Base-by-base conservation (phyloP, 2,329 filamentous ascomycete species). In the Sporothrix schenckii region DNA sequence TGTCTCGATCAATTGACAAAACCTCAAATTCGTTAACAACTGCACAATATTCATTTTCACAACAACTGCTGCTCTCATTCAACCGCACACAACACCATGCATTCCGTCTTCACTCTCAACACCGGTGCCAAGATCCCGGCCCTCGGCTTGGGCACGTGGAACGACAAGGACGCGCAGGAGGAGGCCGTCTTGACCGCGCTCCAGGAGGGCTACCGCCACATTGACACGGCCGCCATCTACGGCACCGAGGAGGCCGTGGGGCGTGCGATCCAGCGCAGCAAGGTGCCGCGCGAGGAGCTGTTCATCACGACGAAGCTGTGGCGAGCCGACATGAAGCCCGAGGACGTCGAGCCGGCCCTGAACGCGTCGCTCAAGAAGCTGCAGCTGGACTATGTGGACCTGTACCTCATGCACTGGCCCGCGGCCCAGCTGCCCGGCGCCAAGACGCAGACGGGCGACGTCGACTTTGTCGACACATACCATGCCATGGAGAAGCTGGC, bases 251-350 rank as follows among this genome's bases (percentile, higher is more conserved):
- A 77, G 7, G 82, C 88, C 75, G 88, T 91, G 68, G 88, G 89
- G 3, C 80, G 83, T 53, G 88, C 88, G 0, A 79, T 89, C 49
- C 81, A 79, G 24, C 77, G 84, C 68, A 86, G 83, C 11, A 82
- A 82, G 0, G 74, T 90, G 14, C 80, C 83, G 1, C 82, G 86
- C 44, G 78, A 79, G 19, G 81, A 89, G 13, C 76, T 90, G 71
- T 91, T 87, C 92, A 92, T 81, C 88, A 80, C 72, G 80, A 83
- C 84, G 69, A 92, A 90, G 71, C 89, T 91, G 77, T 83, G 83
- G 70, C 87, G 89, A 68, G 88, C 91, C 0, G 91, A 88, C 14
- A 80, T 84, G 74, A 89, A 90, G 72, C 84, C 89, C 66, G 81
- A 87, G 63, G 76, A 83, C 85, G 73, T 85, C 84, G 0, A 83